Evolutionary conservation across 345 rosid genomes (phyloP), one percentile per base, ranked within the genome.

Genomic region (Hibiscus mutabilis): DNA sequence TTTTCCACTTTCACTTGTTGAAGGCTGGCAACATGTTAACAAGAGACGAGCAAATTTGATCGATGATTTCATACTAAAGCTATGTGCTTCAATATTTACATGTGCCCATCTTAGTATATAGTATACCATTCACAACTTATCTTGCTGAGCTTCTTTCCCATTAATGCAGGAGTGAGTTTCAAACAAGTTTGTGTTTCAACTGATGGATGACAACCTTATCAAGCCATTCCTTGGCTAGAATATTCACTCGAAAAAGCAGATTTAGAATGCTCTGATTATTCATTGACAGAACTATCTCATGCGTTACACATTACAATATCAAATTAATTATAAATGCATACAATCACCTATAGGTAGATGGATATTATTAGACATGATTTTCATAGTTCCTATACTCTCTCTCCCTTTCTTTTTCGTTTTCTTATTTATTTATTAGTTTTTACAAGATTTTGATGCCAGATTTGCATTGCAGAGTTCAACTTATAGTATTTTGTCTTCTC

Each of bases 401-500:
- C 70, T 16, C 70, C 42, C 2, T 12, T 13, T 65, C 46, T 40
- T 12, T 13, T 65, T 60, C 9, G 1, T 53, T 53, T 53, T 18
- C 25, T 53, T 19, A 52, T 24, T 18, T 10, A 8, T 53, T 53
- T 13, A 57, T 25, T 57, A 3, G 22, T 6, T 53, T 64, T 52
- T 35, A 19, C 16, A 35, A 74, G 61, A 56, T 42, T 60, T 47
- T 27, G 57, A 42, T 68, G 59, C 18, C 25, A 35, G 31, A 71
- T 44, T 67, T 49, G 25, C 46, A 27, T 69, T 60, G 51, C 4
- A 49, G 29, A 18, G 19, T 53, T 74, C 14, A 59, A 63, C 60
- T 75, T 56, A 71, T 72, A 15, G 16, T 65, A 62, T 76, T 29
- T 76, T 80, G 3, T 78, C 58, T 33, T 79, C 80, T 63, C 84